Base-by-base conservation (phyloP, 169 alveolate genomes). In the Theileria parva region DNA sequence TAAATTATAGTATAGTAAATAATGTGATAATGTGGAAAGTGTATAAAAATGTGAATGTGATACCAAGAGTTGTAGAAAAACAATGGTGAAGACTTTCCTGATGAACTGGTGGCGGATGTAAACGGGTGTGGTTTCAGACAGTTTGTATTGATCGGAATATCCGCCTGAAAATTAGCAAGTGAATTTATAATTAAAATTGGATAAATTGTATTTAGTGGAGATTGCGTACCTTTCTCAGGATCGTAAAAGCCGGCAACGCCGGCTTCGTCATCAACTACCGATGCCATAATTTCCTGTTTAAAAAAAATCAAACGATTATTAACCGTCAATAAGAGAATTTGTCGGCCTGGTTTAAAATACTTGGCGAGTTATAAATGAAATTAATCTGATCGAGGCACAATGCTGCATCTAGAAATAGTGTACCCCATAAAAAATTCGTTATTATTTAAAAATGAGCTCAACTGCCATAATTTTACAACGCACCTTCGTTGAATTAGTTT, bases 91-190 rank as follows among this genome's bases (percentile, higher is more conserved):
- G 17, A 94, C 97, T 71, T 94, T 92, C 63, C 80, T 89, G 30
- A 94, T 88, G 74, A 94, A 94, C 28, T 88, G 96, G 80, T 93
- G 95, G 48, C 95, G 75, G n/a, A 92, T 72, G 59, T 90, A 86
- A 63, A 88, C 83, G 28, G 94, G 91, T 0, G 94, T 81, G 57
- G 89, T 75, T 30, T 81, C 89, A 34, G 86, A 66, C 34, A 81
- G 61, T 65, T 72, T 48, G 76, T 81, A 81, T 72, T 74, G 80
- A 53, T 81, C 89, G 2, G 53, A 44, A 13, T 44, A 44, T 2
- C 53, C 53, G 8, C 17, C 53, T 44, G 17, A 44, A 65, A 65
- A 65, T 27, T 25, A n/a, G 15, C 11, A 57, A 21, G 27, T 57
- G 5, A 32, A 57, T 57, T 25, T 57, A 21, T 8, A 13, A 25